Base-by-base conservation (phyloP, 768 basidiomycete genomes). In the Phylloporus scabripes region DNA sequence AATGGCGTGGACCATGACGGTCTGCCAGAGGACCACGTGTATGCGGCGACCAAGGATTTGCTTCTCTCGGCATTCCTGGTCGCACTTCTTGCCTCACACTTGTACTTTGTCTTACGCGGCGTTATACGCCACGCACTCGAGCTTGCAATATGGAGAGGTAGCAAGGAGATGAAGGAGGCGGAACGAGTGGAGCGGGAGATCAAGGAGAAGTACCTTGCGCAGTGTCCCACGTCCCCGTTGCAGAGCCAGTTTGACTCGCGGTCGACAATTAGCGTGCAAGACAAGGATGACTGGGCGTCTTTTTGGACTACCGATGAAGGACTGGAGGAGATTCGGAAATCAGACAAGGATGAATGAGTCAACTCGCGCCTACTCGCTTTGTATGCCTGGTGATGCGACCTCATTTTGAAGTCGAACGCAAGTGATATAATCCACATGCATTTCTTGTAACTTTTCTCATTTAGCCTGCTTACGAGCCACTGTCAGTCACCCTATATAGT, bases 51-150 rank as follows among this genome's bases (percentile, higher is more conserved):
- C 31, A 70, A 71, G 52, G 73, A 78, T 39, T 59, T 85, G 8
- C 67, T 91, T 7, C 52, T 83, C 49, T 81, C 81, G 28, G 83
- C 88, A 3, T 66, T 83, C 8, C 66, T 91, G 17, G 71, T 95
- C 36, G 87, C 92, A 1, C 76, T 97, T 34, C 76, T 80, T 4
- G 83, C 92, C n/a, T 87, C 84, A 39, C 95, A 98, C 64, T 85
- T 77, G n/a, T 95, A 84, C 68, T 71, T 92, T 49, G 53, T 92
- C 32, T 60, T 89, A 39, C 77, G 83, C 11, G 72, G 71, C 5
- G 50, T 75, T 12, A 79, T 92, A 32, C 72, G 86, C 18, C 86
- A 83, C 57, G 58, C 90, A 26, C 74, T 93, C 18, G 83, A 88
- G 66, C 76, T 81, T 59, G 67, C 85, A n/a, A 68, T 86, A 53